Evolutionary conservation across 495 filamentous ascomycete species (phyloP), one percentile per base, ranked within the genome.

Genomic region (Penicillium subrubescens): DNA sequence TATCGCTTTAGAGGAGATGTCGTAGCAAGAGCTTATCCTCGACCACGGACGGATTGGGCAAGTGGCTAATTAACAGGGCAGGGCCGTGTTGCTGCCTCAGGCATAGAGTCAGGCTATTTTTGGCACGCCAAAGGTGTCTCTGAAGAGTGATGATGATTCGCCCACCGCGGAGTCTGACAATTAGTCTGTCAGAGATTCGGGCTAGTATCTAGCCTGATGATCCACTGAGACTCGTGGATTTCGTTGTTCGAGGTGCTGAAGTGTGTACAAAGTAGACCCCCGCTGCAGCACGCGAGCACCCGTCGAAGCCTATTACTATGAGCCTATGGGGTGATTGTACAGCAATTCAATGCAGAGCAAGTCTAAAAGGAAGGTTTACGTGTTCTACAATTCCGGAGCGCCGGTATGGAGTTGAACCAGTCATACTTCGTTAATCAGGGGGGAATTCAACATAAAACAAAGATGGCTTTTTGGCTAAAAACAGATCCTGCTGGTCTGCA

Each of bases 401-500:
- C 43, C 52, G 55, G 61, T 31, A 67, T 69, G 59, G 68, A 74
- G 68, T 60, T 68, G 68, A 73, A 76, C 75, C 73, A 73, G 73
- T 79, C 72, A 75, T 77, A 77, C 78, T 80, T 80, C 78, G 78
- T 79, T 80, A 76, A 72, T 70, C 63, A 70, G 29, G 67, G 68
- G 68, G 73, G 72, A 67, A 77, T 72, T 69, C 66, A 71, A 75
- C 67, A 72, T 70, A 70, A 73, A 73, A 71, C 66, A 69, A 44
- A 74, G 63, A 74, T 73, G 66, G 72, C 63, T 75, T 77, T 78
- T 81, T 79, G 75, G 78, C 75, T 81, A 81, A 75, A 73, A 78
- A 73, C 75, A 74, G 71, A 77, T 68, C 75, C 71, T 69, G 67
- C 62, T 63, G 74, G 77, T 73, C 74, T 76, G 77, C 71, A 79